These are phyloP conservation scores for Dictyostelium citrinum DNA, from an alignment of 78 protist genomes.

Conservation along the genomic window DNA sequence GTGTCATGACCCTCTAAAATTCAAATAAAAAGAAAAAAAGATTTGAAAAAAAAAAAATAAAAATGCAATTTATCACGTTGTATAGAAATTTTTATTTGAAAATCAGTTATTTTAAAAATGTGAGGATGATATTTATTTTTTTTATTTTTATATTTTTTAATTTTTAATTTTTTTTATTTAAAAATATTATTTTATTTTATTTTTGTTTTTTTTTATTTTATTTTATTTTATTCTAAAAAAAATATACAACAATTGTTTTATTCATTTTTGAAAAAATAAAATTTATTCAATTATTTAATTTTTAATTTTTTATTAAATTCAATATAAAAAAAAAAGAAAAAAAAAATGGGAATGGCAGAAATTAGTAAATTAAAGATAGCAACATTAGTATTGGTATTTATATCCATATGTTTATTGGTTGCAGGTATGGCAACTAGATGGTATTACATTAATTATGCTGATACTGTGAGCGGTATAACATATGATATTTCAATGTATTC, in stretches of 20 bases:
- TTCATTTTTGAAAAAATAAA: too few relatives aligned
- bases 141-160: too few relatives aligned
- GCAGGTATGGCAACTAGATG: constrained; percentile 6
- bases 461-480: background rate
- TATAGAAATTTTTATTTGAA: background rate
- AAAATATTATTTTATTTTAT: too few relatives aligned
- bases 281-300: too few relatives aligned
- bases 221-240: background rate
- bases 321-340: background rate
- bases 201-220: background rate
- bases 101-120: background rate
- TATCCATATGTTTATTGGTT: background rate
- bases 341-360: background rate
- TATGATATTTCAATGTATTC: background rate
- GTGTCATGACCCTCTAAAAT: background rate
- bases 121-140: background rate
- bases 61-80: background rate
- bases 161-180: background rate
- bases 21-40: background rate
- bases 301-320: too few relatives aligned
- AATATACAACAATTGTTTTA: too few relatives aligned
- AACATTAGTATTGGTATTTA: background rate
- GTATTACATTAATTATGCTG: background rate
- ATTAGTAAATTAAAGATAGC: background rate
- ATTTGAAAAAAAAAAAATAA: too few relatives aligned